Percentiles rank a stretch among this genome's conserved stretches.
These are phyloP conservation scores for Ophiostoma sp. DNA, from an alignment of 2,329 filamentous ascomycete genomes.

Conservation along the genomic window DNA sequence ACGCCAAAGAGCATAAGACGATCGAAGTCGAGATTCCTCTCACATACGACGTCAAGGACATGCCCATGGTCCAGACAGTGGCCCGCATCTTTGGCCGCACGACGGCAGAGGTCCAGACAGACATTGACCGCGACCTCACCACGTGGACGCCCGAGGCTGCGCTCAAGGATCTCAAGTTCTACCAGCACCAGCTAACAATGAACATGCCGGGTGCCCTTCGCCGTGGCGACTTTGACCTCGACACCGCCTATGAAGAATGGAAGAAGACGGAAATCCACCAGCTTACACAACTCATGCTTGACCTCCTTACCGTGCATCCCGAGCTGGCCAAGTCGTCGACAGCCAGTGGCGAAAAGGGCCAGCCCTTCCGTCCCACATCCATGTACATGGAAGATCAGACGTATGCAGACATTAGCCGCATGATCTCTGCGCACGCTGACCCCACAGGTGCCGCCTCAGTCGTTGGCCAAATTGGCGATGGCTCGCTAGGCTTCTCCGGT, in stretches of 20 bases:
- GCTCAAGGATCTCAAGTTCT: slow-evolving; percentile 84
- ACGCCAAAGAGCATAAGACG: slow-evolving; percentile 54
- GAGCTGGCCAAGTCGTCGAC: slow-evolving; percentile 74
- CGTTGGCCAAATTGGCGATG: slow-evolving; percentile 49
- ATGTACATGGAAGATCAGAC: slow-evolving; percentile 46
- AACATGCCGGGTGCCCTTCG: slow-evolving; percentile 72
- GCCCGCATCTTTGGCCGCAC: slow-evolving; percentile 78
- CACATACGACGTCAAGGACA: slow-evolving; percentile 92
- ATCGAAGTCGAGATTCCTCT: slow-evolving; percentile 78
- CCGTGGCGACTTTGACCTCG: slow-evolving; percentile 80
- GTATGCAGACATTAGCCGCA: slow-evolving; percentile 49
- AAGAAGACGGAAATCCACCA: slow-evolving; percentile 83
- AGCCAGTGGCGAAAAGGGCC: slow-evolving; percentile 46
- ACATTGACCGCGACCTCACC: slow-evolving; percentile 75
- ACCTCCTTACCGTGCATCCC: slow-evolving; percentile 79
- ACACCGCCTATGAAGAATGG: slow-evolving; percentile 85
- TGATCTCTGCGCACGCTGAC: slow-evolving; percentile 43
- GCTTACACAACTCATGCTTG: slow-evolving; percentile 87
- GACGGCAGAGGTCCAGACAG: slow-evolving; percentile 73
- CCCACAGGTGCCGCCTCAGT: slow-evolving; percentile 16
- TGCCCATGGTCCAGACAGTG: slow-evolving; percentile 86
- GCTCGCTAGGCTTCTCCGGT: slow-evolving; percentile 61
- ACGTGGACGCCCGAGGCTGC: slow-evolving; percentile 90
- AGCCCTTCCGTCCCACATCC: slow-evolving; percentile 51
- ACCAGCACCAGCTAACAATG: slow-evolving; percentile 81